These are phyloP conservation scores for Kodamaea sp. DNA, from an alignment of 1,139 yeast species.

Conservation along the genomic window DNA sequence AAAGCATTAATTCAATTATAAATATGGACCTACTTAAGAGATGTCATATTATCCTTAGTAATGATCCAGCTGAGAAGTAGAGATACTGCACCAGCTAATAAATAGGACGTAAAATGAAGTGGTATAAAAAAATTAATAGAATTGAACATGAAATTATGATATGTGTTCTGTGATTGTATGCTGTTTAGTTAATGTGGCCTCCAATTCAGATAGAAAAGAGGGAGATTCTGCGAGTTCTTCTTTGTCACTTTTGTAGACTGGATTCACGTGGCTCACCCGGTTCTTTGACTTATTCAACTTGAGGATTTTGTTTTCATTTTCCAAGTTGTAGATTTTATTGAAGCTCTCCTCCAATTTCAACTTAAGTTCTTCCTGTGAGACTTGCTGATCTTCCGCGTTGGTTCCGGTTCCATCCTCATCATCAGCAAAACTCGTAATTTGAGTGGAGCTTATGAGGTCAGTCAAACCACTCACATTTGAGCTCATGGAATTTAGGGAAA, in stretches of 20 bases:
- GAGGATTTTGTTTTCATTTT: slow-evolving; percentile 29
- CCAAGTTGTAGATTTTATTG: slow-evolving; percentile 37
- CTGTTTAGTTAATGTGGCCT: slow-evolving; percentile 8
- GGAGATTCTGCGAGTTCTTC: slow-evolving; percentile 1
- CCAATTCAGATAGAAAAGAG: slow-evolving; percentile 15
- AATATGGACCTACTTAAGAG: too few species aligned
- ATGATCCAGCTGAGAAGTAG: too few species aligned
- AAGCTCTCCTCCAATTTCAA: slow-evolving; percentile 43
- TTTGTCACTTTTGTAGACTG: not conserved
- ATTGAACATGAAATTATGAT: too few species aligned
- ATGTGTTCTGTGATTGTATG: not conserved
- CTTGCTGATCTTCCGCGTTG: slow-evolving; percentile 14
- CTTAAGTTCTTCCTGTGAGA: slow-evolving; percentile 39
- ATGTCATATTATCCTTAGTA: too few species aligned
- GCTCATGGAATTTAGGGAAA: slow-evolving; percentile 41
- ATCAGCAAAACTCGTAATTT: slow-evolving; percentile 37
- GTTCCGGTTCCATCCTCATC: slow-evolving; percentile 27
- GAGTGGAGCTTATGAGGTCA: slow-evolving; percentile 41
- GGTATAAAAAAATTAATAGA: too few species aligned
- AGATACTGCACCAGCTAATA: too few species aligned
- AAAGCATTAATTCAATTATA: too few species aligned
- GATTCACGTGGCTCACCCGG: not conserved
- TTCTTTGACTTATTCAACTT: slow-evolving; percentile 8
- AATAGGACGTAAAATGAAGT: too few species aligned
- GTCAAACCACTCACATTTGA: slow-evolving; percentile 47